phyloP scores from a whole-genome alignment of 768 basidiomycete genomes.

The Suillus americanus region DNA sequence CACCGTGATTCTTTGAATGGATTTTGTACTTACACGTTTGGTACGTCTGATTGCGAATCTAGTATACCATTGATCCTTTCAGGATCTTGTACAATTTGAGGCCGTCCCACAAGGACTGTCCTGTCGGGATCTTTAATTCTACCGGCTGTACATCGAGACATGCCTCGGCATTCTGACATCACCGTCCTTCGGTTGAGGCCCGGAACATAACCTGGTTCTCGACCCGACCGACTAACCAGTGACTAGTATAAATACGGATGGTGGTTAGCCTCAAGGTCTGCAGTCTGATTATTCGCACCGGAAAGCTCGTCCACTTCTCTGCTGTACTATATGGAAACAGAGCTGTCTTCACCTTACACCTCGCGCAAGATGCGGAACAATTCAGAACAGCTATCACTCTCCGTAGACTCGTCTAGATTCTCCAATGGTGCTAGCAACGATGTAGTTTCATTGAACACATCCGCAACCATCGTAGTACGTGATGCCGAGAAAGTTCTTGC shows the following conservation, averaged over 20 bases:
- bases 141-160: neutral
- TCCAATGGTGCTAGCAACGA: neutral
- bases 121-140: neutral
- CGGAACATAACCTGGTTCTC: neutral
- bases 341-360: neutral
- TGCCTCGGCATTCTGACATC: neutral
- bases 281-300: neutral
- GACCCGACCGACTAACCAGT: neutral
- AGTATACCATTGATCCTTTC: neutral
- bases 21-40: neutral
- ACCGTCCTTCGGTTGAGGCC: neutral
- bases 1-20: neutral
- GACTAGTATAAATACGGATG: neutral
- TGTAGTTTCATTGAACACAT: neutral
- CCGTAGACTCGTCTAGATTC: neutral
- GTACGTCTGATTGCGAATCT: neutral
- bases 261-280: neutral
- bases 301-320: neutral
- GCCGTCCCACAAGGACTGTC: neutral
- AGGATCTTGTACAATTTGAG: neutral
- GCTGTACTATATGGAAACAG: neutral
- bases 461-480: neutral
- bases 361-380: neutral
- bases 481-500: slow-evolving; percentile 4
- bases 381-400: neutral